Evolutionary conservation across 2,329 filamentous ascomycete genomes (phyloP).

Genomic region (Hymenoscyphus occultus): DNA sequence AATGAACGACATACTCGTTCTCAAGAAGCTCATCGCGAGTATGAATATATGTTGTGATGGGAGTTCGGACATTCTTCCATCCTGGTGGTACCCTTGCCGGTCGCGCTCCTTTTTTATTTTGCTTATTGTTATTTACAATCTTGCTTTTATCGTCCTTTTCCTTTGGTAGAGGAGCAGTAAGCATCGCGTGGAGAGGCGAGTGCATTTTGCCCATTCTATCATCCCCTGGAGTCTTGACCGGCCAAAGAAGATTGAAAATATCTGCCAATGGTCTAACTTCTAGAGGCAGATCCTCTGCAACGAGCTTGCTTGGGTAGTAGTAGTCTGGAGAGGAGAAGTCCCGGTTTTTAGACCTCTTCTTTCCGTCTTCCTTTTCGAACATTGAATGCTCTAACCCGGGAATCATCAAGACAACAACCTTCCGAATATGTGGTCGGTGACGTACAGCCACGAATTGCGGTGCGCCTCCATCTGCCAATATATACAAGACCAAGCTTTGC

Average conservation of each 20-base stretch:
- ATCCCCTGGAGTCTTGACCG: conserved; percentile 82
- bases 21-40: conserved; percentile 71
- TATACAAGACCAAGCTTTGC: conserved; percentile 62
- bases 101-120: conserved; percentile 55
- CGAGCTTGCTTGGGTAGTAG: conserved; percentile 55
- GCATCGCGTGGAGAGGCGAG: conserved; percentile 81
- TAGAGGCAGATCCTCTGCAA: conserved; percentile 49
- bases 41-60: conserved; percentile 77
- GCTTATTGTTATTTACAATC: conserved; percentile 41
- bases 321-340: conserved; percentile 50
- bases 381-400: conserved; percentile 88
- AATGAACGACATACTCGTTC: conserved; percentile 83
- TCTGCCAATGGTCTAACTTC: conserved; percentile 66
- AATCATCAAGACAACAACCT: conserved; percentile 87
- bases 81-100: conserved; percentile 60
- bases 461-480: conserved; percentile 62
- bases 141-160: conserved; percentile 58
- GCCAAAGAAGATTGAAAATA: conserved; percentile 88
- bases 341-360: conserved; percentile 11
- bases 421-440: conserved; percentile 63
- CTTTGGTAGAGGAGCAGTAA: conserved; percentile 71
- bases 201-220: conserved; percentile 76
- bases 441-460: conserved; percentile 64
- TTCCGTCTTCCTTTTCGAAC: conserved; percentile 58
- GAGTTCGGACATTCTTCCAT: conserved; percentile 73